Conservation (phyloP, 2,329 filamentous ascomycete species). For the Nemania abortiva region DNA sequence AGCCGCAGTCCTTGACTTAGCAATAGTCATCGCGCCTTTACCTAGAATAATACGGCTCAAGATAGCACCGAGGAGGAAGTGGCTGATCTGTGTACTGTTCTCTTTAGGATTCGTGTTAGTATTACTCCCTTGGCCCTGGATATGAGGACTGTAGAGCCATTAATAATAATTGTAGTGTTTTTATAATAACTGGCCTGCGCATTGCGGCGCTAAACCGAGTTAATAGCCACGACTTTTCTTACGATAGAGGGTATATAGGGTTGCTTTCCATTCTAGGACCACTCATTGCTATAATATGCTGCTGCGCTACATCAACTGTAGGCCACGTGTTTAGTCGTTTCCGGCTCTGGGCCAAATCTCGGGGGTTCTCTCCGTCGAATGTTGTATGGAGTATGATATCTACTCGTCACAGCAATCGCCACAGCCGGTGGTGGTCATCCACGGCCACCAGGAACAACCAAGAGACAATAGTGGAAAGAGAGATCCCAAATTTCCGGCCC, state of each 20-base stretch:
- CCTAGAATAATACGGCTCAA: neutral
- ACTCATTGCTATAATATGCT: conserved; percentile 27
- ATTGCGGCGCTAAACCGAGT: conserved; percentile 30
- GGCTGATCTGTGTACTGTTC: neutral
- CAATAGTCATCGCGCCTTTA: conserved; percentile 20
- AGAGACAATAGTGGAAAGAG: no score
- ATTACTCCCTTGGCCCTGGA: neutral
- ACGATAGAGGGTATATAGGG: conserved; percentile 29
- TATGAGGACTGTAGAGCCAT: neutral
- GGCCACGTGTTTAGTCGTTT: neutral
- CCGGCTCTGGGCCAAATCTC: neutral
- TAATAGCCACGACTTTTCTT: conserved; percentile 26
- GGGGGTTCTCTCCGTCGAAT: conserved; percentile 1
- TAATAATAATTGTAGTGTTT: conserved; percentile 15
- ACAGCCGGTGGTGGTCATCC: conserved; percentile 7
- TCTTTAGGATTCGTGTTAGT: conserved; percentile 22
- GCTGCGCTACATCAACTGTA: conserved; percentile 10
- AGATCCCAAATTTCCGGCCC: no score
- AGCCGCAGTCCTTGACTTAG: conserved; percentile 19
- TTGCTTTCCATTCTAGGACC: conserved; percentile 26
- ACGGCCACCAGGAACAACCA: no score
- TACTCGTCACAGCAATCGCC: neutral
- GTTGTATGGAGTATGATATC: conserved; percentile 1
- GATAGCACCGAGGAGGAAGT: neutral
- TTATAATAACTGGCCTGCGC: conserved; percentile 28